These are phyloP conservation scores for Casuarina equisetifolia DNA, from an alignment of 306 rosid genomes.

Conservation along the genomic window DNA sequence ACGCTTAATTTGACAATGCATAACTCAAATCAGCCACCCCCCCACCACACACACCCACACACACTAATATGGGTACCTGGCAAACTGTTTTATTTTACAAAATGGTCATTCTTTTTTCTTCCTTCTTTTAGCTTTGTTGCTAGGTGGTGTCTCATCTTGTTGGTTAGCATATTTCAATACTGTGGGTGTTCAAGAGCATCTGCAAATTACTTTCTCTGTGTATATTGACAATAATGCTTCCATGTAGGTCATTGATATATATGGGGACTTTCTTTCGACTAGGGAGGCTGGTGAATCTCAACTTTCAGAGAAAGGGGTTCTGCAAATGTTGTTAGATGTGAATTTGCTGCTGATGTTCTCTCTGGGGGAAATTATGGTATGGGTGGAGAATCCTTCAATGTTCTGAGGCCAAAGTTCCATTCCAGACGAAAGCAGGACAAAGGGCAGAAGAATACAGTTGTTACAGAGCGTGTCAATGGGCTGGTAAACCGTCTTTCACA, in stretches of 20 bases:
- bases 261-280: constrained; percentile 61
- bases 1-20: neutral
- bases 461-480: constrained; percentile 60
- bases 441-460: constrained; percentile 52
- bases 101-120: neutral
- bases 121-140: neutral
- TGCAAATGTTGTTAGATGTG: constrained; percentile 86
- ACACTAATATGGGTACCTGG: neutral
- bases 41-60: neutral
- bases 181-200: neutral
- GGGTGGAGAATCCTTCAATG: constrained; percentile 49
- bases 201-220: constrained; percentile 13
- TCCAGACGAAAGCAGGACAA: constrained; percentile 73
- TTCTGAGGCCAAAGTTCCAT: constrained; percentile 47
- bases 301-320: constrained; percentile 87
- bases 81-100: neutral
- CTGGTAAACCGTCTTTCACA: constrained; percentile 73
- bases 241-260: constrained; percentile 71
- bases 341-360: constrained; percentile 87
- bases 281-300: constrained; percentile 57
- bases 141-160: constrained; percentile 8
- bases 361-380: constrained; percentile 70
- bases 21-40: no score
- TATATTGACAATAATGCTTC: constrained; percentile 21
- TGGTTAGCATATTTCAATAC: neutral